A percentile compares a stretch with the other conserved stretches of the same genome.
phyloP scores from a whole-genome alignment of 192 early-diverging fungal species.

The Mortierella claussenii region DNA sequence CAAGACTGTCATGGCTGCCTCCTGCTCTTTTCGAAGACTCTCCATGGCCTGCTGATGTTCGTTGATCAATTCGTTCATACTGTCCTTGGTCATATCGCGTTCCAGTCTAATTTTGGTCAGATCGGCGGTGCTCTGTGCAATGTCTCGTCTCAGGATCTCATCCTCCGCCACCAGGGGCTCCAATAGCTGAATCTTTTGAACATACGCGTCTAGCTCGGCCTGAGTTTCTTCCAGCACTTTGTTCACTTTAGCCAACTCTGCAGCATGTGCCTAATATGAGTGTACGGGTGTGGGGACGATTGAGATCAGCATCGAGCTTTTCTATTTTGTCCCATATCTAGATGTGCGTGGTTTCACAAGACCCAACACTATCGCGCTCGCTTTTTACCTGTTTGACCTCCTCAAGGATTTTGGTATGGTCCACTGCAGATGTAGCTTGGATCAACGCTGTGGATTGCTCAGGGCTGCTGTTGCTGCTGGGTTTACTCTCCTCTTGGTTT shows the following conservation, averaged over 20 bases:
- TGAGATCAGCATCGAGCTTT: too few species aligned
- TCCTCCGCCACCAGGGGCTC: conserved; percentile 48
- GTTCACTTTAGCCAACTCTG: conserved; percentile 15
- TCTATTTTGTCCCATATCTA: too few species aligned
- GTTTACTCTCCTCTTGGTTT: conserved; percentile 10
- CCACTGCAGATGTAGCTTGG: not conserved
- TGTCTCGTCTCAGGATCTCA: conserved; percentile 36
- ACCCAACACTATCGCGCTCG: too few species aligned
- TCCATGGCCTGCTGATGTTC: conserved; percentile 43
- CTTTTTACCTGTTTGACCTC: conserved; percentile 17
- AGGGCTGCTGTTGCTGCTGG: too few species aligned
- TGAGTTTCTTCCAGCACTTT: conserved; percentile 29
- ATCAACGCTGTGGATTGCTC: conserved; percentile 4
- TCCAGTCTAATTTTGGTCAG: conserved; percentile 35
- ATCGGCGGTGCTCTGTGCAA: conserved; percentile 36
- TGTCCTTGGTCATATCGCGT: conserved; percentile 47
- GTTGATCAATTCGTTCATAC: conserved; percentile 44
- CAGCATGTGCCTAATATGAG: conserved; percentile 20
- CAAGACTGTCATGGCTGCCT: conserved; percentile 8
- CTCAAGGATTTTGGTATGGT: conserved; percentile 12
- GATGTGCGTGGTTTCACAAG: too few species aligned
- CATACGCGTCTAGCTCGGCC: conserved; percentile 32
- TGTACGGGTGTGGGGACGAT: too few species aligned
- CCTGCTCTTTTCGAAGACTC: conserved; percentile 31
- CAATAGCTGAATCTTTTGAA: conserved; percentile 44